These are phyloP conservation scores for Phyllosticta citribraziliensis DNA, from an alignment of 2,329 filamentous ascomycete genomes.

Conservation along the genomic window DNA sequence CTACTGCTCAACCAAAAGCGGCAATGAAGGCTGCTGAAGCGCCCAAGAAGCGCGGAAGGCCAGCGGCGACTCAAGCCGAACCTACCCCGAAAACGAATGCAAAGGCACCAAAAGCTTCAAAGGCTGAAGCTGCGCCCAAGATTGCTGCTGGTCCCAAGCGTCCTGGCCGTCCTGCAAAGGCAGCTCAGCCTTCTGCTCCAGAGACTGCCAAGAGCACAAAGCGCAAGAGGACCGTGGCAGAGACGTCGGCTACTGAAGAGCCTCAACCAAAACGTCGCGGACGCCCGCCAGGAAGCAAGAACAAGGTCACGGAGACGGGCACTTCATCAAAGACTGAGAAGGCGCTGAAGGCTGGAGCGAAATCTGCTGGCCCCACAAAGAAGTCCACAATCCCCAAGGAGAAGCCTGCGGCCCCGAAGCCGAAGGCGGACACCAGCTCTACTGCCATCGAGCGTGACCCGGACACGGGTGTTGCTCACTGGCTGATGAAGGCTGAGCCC, in stretches of 20 bases:
- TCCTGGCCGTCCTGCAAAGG: not conserved
- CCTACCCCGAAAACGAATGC: not conserved
- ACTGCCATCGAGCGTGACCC: conserved; percentile 4
- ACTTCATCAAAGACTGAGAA: not conserved
- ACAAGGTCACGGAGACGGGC: not conserved
- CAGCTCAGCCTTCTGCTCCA: not conserved
- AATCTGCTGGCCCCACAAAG: not conserved
- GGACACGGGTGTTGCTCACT: conserved; percentile 21
- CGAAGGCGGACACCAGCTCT: not conserved
- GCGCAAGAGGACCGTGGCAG: not conserved
- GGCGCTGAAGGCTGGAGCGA: not conserved
- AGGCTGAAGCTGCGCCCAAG: not conserved
- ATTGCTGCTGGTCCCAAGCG: not conserved
- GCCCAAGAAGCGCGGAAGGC: conserved; percentile 19
- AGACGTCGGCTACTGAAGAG: conserved; percentile 7
- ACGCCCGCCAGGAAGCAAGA: conserved; percentile 1
- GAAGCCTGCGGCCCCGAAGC: not conserved
- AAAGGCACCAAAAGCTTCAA: not conserved
- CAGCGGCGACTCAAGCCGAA: conserved; percentile 7
- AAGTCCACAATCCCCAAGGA: not conserved
- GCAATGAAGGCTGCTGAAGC: conserved; percentile 11
- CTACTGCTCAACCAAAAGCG: not conserved
- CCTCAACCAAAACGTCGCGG: conserved; percentile 6
- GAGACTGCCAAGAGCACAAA: not conserved
- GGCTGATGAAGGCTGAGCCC: conserved; percentile 55